Evolutionary conservation across 116 monocot species (phyloP), one percentile per base, ranked within the genome.

Genomic region (Iris pallida): DNA sequence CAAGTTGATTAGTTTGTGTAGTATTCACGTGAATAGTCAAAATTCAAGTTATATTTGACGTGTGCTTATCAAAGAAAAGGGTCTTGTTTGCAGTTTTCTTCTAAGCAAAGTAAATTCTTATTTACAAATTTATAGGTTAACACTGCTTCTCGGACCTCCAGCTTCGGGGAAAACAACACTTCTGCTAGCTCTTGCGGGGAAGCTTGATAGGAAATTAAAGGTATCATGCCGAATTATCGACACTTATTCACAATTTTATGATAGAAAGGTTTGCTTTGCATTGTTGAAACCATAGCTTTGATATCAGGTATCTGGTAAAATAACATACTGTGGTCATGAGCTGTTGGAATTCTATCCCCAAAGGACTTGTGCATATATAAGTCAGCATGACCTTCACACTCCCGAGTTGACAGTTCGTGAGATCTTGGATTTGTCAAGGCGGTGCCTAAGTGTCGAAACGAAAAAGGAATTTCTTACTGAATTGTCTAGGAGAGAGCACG

Each of bases 331-430:
- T 65, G 92, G 92, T 5, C 89, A 86, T 62, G 75, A 85, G 15
- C 42, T 92, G 30, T 79, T 74, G 9, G 87, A 89, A 47, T 96
- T 87, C 69, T 57, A 73, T 16, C 86, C 96, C 2, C 84, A 86
- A 71, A 72, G 86, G 52, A 84, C 82, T 15, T 78, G 82, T 70
- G 88, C 95, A 14, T 97, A 92, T 58, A 82, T 97, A 15, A 85
- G 89, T 53, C 97, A 97, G 66, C 74, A 87, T 20, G 92, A 97
- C 62, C 79, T 87, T 45, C 97, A 92, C 69, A 72, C 68, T 56
- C 80, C 80, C 20, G 97, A 97, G 73, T 79, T 97, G 92, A 97
- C 92, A 19, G 92, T 97, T 20, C 63, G 90, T 59, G 97, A 97
- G 70, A 97, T 89, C 1, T 45, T 97, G 4, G 83, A 87, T 72